phyloP scores from a whole-genome alignment of 1,284 basidiomycete genomes.

The Trametes pubescens region DNA sequence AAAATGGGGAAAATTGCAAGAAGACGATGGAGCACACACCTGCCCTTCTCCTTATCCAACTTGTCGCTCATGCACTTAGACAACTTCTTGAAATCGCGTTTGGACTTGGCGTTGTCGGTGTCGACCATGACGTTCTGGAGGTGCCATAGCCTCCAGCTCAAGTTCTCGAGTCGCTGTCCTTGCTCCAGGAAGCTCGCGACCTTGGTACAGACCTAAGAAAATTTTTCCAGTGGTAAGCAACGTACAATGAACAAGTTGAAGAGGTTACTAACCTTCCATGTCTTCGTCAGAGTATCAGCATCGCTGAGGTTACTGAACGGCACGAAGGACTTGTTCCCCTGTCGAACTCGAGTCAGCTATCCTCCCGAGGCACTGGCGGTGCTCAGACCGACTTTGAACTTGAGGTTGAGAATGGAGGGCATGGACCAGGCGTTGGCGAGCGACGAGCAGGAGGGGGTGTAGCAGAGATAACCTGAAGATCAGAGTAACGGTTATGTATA shows the following conservation, averaged over 20 bases:
- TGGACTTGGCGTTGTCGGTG: conserved; percentile 83
- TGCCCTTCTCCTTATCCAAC: conserved; percentile 86
- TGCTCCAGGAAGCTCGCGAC: conserved; percentile 87
- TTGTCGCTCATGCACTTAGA: conserved; percentile 87
- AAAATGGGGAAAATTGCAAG: conserved; percentile 18
- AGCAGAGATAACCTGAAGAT: conserved; percentile 34
- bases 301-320: conserved; percentile 87
- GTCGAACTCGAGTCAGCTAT: conserved; percentile 37
- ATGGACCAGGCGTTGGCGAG: conserved; percentile 49
- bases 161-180: conserved; percentile 85
- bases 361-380: conserved; percentile 15
- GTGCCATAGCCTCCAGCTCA: conserved; percentile 89
- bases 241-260: background rate
- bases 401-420: conserved; percentile 87
- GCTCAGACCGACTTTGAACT: conserved; percentile 73
- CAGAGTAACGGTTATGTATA: conserved; percentile 38
- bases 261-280: conserved; percentile 72
- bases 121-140: conserved; percentile 88
- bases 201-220: conserved; percentile 78
- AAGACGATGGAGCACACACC: conserved; percentile 50
- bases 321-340: conserved; percentile 92
- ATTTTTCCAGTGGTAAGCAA: conserved; percentile 23
- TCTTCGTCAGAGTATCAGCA: conserved; percentile 82
- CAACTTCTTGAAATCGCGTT: conserved; percentile 86
- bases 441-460: conserved; percentile 33